These are phyloP conservation scores for Polyrhizophydium stewartii DNA, from an alignment of 371 early-diverging fungal species.

Conservation along the genomic window DNA sequence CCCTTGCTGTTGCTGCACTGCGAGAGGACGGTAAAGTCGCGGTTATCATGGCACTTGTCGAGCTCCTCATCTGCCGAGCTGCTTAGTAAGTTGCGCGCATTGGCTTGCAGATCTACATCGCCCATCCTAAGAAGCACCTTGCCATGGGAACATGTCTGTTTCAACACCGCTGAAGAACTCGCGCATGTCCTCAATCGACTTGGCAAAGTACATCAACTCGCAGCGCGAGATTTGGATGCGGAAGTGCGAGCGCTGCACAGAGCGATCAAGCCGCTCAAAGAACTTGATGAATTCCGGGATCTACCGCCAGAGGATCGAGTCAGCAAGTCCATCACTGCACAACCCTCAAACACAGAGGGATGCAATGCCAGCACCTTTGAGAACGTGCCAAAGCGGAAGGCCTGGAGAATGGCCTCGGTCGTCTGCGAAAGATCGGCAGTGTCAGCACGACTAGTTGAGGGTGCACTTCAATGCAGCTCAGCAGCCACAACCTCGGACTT, in stretches of 20 bases:
- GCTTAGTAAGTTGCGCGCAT: background rate
- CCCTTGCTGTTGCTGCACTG: constrained; percentile 9
- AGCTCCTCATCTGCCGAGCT: background rate
- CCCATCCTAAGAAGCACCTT: background rate
- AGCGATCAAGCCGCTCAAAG: constrained; percentile 61
- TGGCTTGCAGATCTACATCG: background rate
- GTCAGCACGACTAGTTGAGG: background rate
- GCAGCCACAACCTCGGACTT: constrained; percentile 43
- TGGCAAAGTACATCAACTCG: constrained; percentile 22
- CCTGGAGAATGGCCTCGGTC: constrained; percentile 81
- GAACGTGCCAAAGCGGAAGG: constrained; percentile 78
- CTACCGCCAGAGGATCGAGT: constrained; percentile 22
- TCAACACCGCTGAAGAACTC: constrained; percentile 6
- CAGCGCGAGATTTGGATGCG: constrained; percentile 21
- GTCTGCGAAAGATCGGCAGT: constrained; percentile 42
- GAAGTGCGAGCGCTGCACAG: constrained; percentile 43
- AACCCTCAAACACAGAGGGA: background rate
- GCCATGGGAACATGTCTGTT: constrained; percentile 5
- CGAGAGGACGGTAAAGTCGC: constrained; percentile 14
- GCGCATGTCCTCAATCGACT: no score
- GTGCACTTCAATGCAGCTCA: background rate
- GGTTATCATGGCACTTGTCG: constrained; percentile 9
- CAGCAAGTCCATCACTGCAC: background rate
- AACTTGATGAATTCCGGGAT: constrained; percentile 85
- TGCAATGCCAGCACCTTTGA: constrained; percentile 62